Evolutionary conservation across 1,139 yeast genomes (phyloP).

Genomic region (Kodamaea suecica): DNA sequence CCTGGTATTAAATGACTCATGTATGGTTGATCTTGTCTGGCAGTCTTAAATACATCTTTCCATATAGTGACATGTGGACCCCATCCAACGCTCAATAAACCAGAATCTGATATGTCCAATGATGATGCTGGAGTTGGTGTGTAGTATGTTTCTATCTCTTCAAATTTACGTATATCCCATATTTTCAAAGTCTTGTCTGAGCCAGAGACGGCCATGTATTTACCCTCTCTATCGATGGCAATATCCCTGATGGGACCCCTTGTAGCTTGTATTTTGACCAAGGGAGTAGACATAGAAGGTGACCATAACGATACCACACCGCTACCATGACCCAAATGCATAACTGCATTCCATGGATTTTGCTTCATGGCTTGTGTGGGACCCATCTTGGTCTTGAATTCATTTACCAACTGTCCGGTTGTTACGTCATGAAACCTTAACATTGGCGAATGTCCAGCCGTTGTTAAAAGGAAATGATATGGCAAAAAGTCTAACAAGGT

Average conservation of each 20-base stretch:
- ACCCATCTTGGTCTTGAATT: slow-evolving; percentile 81
- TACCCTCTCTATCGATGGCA: slow-evolving; percentile 89
- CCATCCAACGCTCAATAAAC: slow-evolving; percentile 85
- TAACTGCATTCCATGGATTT: slow-evolving; percentile 93
- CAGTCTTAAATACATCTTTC: slow-evolving; percentile 64
- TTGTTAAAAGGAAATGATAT: slow-evolving; percentile 81
- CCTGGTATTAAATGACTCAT: slow-evolving; percentile 89
- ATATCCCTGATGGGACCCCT: slow-evolving; percentile 86
- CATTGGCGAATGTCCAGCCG: slow-evolving; percentile 87
- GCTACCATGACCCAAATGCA: slow-evolving; percentile 90
- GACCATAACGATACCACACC: slow-evolving; percentile 95
- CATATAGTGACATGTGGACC: slow-evolving; percentile 91
- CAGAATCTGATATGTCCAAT: slow-evolving; percentile 80
- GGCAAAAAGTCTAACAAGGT: slow-evolving; percentile 85
- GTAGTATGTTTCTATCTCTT: slow-evolving; percentile 67
- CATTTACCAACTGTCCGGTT: slow-evolving; percentile 84
- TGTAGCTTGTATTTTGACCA: slow-evolving; percentile 75
- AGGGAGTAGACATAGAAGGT: slow-evolving; percentile 82
- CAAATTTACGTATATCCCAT: slow-evolving; percentile 90
- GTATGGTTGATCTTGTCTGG: slow-evolving; percentile 71
- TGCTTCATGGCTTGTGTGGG: slow-evolving; percentile 86
- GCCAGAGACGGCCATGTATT: slow-evolving; percentile 91
- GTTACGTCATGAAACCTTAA: slow-evolving; percentile 93
- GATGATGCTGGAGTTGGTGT: slow-evolving; percentile 87
- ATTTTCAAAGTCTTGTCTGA: slow-evolving; percentile 80